A percentile compares a stretch with the other conserved stretches of the same genome.
Conservation (phyloP, 2,329 filamentous ascomycete species). For the Mycosphaerella sp. region DNA sequence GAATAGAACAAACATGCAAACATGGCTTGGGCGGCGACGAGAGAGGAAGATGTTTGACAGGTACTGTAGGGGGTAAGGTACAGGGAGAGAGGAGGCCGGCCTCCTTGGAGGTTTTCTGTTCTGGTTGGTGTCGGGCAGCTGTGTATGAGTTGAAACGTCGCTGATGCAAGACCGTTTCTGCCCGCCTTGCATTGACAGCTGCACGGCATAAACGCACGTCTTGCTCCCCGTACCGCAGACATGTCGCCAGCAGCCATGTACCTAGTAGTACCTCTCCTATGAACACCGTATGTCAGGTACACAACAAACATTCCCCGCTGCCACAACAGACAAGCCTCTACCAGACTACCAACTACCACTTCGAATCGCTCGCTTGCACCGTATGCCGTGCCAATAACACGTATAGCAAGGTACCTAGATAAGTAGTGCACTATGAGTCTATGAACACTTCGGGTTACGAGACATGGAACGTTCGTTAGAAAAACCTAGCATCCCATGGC, state of each 20-base stretch:
- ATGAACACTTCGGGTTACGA: not conserved
- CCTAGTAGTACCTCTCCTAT: too few species aligned
- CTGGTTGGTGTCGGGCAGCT: slow-evolving; percentile 1
- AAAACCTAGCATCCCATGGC: not conserved
- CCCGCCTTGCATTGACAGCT: slow-evolving; percentile 3
- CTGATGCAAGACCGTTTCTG: not conserved
- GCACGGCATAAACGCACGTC: not conserved
- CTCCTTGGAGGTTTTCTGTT: not conserved
- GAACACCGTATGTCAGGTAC: too few species aligned
- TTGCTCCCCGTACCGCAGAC: too few species aligned
- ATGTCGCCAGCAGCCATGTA: not conserved
- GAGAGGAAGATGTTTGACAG: not conserved
- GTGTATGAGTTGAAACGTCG: not conserved
- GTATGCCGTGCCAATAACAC: too few species aligned
- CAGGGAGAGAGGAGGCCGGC: not conserved
- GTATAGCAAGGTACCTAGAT: too few species aligned
- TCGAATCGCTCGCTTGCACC: too few species aligned
- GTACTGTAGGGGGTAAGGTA: not conserved
- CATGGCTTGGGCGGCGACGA: slow-evolving; percentile 1
- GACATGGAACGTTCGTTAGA: not conserved
- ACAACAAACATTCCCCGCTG: too few species aligned
- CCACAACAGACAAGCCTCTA: too few species aligned
- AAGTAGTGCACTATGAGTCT: too few species aligned
- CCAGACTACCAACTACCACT: too few species aligned
- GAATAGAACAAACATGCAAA: not conserved